Evolutionary conservation across 2,329 filamentous ascomycete species (phyloP).

Genomic region (Fusarium domesticum): DNA sequence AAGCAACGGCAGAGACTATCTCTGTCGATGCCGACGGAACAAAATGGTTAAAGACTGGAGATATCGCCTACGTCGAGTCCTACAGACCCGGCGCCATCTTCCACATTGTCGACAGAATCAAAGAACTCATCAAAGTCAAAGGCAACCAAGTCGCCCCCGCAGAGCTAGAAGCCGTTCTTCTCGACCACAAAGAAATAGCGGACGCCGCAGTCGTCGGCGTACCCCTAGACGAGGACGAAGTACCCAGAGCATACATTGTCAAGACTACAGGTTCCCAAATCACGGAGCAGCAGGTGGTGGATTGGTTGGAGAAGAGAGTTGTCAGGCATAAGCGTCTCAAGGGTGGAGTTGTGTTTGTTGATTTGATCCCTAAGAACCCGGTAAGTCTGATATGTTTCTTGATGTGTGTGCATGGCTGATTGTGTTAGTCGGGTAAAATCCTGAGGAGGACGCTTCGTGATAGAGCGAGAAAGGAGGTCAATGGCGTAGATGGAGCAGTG

Average conservation of each 20-base stretch:
- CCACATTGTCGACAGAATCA: conserved; percentile 67
- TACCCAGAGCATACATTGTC: conserved; percentile 61
- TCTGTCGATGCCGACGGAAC: conserved; percentile 44
- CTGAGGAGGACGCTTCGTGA: conserved; percentile 8
- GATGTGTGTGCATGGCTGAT: background rate
- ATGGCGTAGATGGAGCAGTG: background rate
- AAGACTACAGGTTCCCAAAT: conserved; percentile 39
- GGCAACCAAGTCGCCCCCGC: conserved; percentile 75
- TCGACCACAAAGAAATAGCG: conserved; percentile 65
- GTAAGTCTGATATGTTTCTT: conserved; percentile 27
- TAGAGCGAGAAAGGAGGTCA: conserved; percentile 12
- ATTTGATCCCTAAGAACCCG: conserved; percentile 66
- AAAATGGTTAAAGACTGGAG: conserved; percentile 72
- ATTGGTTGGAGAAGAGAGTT: conserved; percentile 61
- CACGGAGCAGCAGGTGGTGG: conserved; percentile 46
- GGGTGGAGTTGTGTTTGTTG: conserved; percentile 58
- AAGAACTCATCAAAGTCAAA: conserved; percentile 64
- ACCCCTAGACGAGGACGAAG: conserved; percentile 46
- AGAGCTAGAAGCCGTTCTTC: conserved; percentile 69
- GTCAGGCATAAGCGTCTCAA: conserved; percentile 64
- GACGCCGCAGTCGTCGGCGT: conserved; percentile 63
- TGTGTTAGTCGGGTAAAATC: conserved; percentile 12
- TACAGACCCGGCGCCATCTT: conserved; percentile 46
- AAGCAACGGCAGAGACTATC: conserved; percentile 62
- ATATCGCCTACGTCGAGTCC: conserved; percentile 64